These are phyloP conservation scores for Apiosordaria backusii DNA, from an alignment of 495 filamentous ascomycete genomes.

Conservation along the genomic window DNA sequence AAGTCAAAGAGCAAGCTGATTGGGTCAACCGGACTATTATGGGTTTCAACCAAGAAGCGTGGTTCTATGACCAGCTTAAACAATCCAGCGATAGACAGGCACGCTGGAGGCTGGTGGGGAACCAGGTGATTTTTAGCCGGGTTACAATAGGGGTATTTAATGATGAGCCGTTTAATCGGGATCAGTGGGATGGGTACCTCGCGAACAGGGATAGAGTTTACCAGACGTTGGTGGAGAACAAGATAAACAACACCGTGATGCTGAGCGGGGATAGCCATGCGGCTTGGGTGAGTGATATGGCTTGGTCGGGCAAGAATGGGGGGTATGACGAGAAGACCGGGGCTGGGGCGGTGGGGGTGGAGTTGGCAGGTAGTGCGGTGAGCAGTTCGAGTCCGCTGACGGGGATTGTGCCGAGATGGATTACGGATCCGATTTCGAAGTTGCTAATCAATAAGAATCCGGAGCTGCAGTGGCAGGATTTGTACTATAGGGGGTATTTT, in stretches of 20 bases:
- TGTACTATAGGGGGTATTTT: slow-evolving; percentile 65
- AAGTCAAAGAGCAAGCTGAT: slow-evolving; percentile 17
- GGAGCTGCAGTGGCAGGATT: slow-evolving; percentile 65
- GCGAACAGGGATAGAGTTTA: slow-evolving; percentile 63
- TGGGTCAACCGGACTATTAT: slow-evolving; percentile 54
- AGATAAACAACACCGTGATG: slow-evolving; percentile 64
- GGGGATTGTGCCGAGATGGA: slow-evolving; percentile 36
- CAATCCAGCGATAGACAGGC: slow-evolving; percentile 53
- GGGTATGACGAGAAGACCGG: slow-evolving; percentile 56
- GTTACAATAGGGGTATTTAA: slow-evolving; percentile 52
- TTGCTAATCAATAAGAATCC: slow-evolving; percentile 49
- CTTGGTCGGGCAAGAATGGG: slow-evolving; percentile 56
- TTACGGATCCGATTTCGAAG: slow-evolving; percentile 19
- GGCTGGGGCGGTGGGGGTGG: slow-evolving; percentile 57
- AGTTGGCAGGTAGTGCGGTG: slow-evolving; percentile 64
- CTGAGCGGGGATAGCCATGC: slow-evolving; percentile 63
- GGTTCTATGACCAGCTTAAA: slow-evolving; percentile 61
- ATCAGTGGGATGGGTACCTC: slow-evolving; percentile 63
- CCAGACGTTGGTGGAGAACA: slow-evolving; percentile 54
- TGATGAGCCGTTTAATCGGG: slow-evolving; percentile 53
- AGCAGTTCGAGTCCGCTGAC: slow-evolving; percentile 49
- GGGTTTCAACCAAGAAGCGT: slow-evolving; percentile 62
- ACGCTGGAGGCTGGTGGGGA: slow-evolving; percentile 62
- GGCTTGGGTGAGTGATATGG: slow-evolving; percentile 62
- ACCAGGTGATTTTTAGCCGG: slow-evolving; percentile 61